Evolutionary conservation across 1,284 basidiomycete genomes (phyloP), one percentile per base, ranked within the genome.

Genomic region (Ustilago trichophora): DNA sequence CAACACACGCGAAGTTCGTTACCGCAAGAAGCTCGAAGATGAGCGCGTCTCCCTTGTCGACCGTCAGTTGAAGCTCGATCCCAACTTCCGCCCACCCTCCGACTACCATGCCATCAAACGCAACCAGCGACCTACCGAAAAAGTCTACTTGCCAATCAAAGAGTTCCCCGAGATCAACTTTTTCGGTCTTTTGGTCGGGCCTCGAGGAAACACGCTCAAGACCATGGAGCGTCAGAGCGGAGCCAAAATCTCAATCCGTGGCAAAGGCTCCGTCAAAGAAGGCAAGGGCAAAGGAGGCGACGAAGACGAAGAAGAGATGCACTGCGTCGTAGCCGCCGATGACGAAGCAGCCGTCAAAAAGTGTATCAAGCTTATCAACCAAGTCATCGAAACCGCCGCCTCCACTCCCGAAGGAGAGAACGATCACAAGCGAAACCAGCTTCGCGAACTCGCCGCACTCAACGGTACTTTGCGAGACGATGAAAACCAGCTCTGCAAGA

Each of bases 161-260:
- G 96, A 98, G 84, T 99, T 98, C 79, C 96, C 96, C 5, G 95
- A 98, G 83, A 98, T 99, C 86, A 99, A 99, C 83, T 99, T 98
- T 83, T 98, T 99, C 77, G 96, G 96, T 76, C 85, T 99, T 59
- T 88, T 99, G 58, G 95, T 99, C 65, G 96, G 96, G 34, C 96
- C 96, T 76, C 90, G 96, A 77, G 96, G 96, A 42, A 98, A 99
- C 82, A 95, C 93, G 83, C 84, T 98, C 85, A 99, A 99, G 86
- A 94, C 92, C 83, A 99, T 99, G 96, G 96, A 99, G 84, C 86
- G 91, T 52, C 92, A 98, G 77, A 92, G 90, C 77, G 96, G 96
- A 22, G 96, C 96, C 16, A 98, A 98, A 84, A 98, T 99, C 78
- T 92, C 91, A 72, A 99, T 99, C 74, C 88, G 96, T 66, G 96